Evolutionary conservation across 2,329 filamentous ascomycete genomes (phyloP), one percentile per base, ranked within the genome.

Genomic region (Teratosphaeria viscida): DNA sequence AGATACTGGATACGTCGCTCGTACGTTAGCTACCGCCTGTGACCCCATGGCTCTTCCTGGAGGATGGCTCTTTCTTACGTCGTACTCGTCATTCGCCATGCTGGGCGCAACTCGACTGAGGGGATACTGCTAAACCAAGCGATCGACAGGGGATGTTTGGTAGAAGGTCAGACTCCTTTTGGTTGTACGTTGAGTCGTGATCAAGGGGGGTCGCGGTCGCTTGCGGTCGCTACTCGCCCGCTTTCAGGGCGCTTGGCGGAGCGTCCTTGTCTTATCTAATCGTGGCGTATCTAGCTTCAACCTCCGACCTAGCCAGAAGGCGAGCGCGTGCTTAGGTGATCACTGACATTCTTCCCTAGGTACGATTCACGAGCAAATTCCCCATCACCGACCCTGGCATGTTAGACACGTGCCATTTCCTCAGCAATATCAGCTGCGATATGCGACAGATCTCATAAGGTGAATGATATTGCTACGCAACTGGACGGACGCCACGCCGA

Each of bases 71-170:
- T 23, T 54, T 79, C 91, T 83, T 81, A 97, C 92, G 87, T 99
- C 94, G 82, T 99, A 99, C 83, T 99, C 94, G 85, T 99, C 94
- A 87, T 97, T 99, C 74, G 92, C 94, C 94, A 97, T 99, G 78
- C 71, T 82, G 80, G 76, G 37, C 37, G 16, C 43, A 19, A 49
- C 23, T 5, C 23, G 19, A 49, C 23, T 23, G n/a, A 49, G 19
- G 19, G 4, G 10, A 19, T 49, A 5, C 19, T 49, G 43, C n/a
- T 49, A n/a, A 19, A 19, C n/a, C 16, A 23, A 49, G 43, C 43
- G 43, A 49, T 23, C 43, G 43, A 49, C 16, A 23, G n/a, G 29
- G 29, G 43, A 49, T 19, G 43, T n/a, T n/a, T 19, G 43, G 16
- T n/a, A 23, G 11, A 19, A 23, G 19, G 11, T 49, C n/a, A 10